Conservation (phyloP, 768 basidiomycete genomes). For the Serendipita indica region DNA sequence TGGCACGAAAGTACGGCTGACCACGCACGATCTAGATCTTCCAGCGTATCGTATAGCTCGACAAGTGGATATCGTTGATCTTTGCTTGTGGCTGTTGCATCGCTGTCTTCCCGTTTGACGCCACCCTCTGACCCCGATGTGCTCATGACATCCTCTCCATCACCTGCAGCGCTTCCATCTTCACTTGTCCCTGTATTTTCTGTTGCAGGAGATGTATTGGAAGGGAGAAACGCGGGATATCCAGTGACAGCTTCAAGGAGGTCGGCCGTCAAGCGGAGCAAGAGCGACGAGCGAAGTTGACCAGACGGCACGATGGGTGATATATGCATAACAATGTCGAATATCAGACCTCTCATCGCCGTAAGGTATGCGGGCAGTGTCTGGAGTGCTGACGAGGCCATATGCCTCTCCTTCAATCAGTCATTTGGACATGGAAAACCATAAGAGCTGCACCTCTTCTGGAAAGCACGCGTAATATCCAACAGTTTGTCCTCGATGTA, state of each 20-base stretch:
- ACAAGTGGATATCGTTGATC: neutral
- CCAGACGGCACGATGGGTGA: constrained; percentile 1
- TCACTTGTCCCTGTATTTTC: too few species aligned
- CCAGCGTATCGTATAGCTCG: neutral
- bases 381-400: neutral
- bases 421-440: neutral
- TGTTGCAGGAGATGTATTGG: neutral
- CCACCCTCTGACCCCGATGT: constrained; percentile 21
- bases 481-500: neutral
- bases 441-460: neutral
- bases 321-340: neutral
- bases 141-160: neutral
- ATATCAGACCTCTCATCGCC: neutral
- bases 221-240: neutral
- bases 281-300: neutral
- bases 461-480: neutral
- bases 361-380: neutral
- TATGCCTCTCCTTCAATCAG: neutral
- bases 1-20: neutral
- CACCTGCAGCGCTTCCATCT: too few species aligned
- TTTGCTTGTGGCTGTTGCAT: constrained; percentile 21
- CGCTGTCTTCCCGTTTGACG: constrained; percentile 25
- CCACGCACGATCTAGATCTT: constrained; percentile 1
- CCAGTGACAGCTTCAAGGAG: neutral
- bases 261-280: constrained; percentile 2